Percentiles rank a stretch among this genome's conserved stretches.
Evolutionary conservation across 441 rosid species (phyloP).

Genomic region (Jatropha multifida): DNA sequence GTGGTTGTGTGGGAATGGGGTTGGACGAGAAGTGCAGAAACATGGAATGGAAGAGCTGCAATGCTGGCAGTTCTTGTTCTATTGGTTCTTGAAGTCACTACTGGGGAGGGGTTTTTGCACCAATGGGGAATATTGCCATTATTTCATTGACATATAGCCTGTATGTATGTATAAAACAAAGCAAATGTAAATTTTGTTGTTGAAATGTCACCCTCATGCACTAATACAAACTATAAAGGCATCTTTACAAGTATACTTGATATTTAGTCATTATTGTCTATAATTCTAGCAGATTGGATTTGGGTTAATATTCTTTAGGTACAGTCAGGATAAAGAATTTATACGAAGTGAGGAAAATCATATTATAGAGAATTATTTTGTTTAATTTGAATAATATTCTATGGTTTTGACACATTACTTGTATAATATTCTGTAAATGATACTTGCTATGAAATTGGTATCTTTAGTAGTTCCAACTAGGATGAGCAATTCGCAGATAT

Average conservation of each 20-base stretch:
- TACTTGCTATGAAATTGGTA: neutral
- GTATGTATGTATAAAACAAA: neutral
- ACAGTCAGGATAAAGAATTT: constrained; percentile 5
- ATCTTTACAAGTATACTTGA: neutral
- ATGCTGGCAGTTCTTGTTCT: constrained; percentile 94
- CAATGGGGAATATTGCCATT: constrained; percentile 86
- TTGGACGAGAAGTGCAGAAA: constrained; percentile 98
- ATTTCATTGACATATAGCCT: constrained; percentile 30
- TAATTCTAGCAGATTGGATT: neutral
- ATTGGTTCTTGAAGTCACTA: constrained; percentile 82
- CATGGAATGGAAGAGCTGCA: constrained; percentile 99
- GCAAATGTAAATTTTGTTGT: constrained; percentile 22
- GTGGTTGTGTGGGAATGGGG: constrained; percentile 99
- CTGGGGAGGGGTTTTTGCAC: constrained; percentile 92
- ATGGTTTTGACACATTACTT: neutral
- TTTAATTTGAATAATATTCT: neutral
- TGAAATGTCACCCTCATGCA: neutral
- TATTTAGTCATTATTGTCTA: neutral
- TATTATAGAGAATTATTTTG: constrained; percentile 12
- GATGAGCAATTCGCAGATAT: too few relatives aligned
- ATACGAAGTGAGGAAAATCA: constrained; percentile 13
- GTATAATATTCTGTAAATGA: neutral
- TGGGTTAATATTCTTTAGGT: constrained; percentile 6
- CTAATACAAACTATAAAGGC: neutral
- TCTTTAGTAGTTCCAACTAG: too few relatives aligned